Evolutionary conservation across 306 rosid species (phyloP).

Genomic region (Dryas drummondii): DNA sequence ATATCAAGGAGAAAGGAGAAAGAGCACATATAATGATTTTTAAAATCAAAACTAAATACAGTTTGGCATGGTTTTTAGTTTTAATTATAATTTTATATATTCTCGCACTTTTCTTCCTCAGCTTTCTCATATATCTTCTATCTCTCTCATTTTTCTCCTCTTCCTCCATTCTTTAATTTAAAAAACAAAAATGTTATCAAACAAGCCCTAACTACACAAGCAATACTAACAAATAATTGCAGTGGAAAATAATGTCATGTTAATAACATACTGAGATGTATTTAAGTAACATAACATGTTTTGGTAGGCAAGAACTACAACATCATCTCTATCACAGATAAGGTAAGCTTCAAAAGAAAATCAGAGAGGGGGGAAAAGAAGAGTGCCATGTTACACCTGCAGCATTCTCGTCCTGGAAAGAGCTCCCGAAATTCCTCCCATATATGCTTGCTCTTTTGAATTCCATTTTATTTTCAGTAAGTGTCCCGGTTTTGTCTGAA

Average conservation of each 20-base stretch:
- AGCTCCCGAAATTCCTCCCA: slow-evolving; percentile 64
- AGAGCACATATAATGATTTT: too few relatives aligned
- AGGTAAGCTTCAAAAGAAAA: neutral
- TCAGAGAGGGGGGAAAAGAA: neutral
- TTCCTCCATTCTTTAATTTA: too few relatives aligned
- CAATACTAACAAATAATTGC: neutral
- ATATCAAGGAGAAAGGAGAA: neutral
- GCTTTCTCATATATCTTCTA: neutral
- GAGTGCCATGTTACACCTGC: slow-evolving; percentile 42
- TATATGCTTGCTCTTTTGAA: slow-evolving; percentile 78
- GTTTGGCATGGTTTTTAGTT: neutral
- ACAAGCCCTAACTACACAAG: neutral
- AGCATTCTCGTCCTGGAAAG: slow-evolving; percentile 33
- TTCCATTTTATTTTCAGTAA: slow-evolving; percentile 98
- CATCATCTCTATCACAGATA: neutral
- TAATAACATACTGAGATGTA: neutral
- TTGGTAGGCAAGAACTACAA: neutral
- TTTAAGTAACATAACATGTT: neutral
- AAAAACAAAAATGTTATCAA: too few relatives aligned
- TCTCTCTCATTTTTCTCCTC: too few relatives aligned
- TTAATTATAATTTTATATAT: neutral
- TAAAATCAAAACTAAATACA: neutral
- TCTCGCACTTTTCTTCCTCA: neutral
- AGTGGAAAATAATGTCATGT: neutral
- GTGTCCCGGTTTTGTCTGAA: slow-evolving; percentile 98